A percentile compares a stretch with the other conserved stretches of the same genome.
These are phyloP conservation scores for Brettanomyces anomalus DNA, from an alignment of 805 yeast genomes.

Conservation along the genomic window DNA sequence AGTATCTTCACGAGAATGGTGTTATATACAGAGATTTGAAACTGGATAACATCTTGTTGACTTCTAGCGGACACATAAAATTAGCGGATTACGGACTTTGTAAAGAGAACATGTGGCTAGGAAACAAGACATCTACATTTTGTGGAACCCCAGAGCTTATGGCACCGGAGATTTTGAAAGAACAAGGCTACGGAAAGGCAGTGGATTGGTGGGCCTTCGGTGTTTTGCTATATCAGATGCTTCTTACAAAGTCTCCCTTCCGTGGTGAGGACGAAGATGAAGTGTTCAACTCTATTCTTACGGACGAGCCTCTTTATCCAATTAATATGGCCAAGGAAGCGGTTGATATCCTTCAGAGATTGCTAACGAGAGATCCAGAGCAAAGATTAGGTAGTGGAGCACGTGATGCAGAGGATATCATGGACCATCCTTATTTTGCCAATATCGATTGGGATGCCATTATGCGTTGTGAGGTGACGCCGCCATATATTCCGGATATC, in stretches of 20 bases:
- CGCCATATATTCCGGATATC: slow-evolving; percentile 87
- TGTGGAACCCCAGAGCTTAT: slow-evolving; percentile 99
- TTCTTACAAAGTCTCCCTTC: slow-evolving; percentile 92
- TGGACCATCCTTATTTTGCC: slow-evolving; percentile 90
- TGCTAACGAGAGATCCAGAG: slow-evolving; percentile 81
- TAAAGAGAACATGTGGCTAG: slow-evolving; percentile 63
- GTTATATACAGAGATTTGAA: slow-evolving; percentile 95
- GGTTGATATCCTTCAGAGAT: slow-evolving; percentile 84
- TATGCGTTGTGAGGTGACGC: slow-evolving; percentile 56
- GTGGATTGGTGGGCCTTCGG: slow-evolving; percentile 99
- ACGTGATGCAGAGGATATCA: slow-evolving; percentile 84
- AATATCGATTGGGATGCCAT: slow-evolving; percentile 89
- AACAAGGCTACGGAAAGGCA: slow-evolving; percentile 84
- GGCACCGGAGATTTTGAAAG: slow-evolving; percentile 97
- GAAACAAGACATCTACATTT: slow-evolving; percentile 83
- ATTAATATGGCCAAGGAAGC: slow-evolving; percentile 96
- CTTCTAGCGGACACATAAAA: slow-evolving; percentile 89
- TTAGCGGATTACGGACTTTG: slow-evolving; percentile 97
- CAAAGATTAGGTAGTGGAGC: slow-evolving; percentile 81
- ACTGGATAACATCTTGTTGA: slow-evolving; percentile 84
- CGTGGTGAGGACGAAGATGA: slow-evolving; percentile 87
- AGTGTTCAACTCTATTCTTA: slow-evolving; percentile 89
- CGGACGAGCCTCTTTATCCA: slow-evolving; percentile 95
- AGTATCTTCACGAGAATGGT: slow-evolving; percentile 91
- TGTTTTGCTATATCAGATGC: slow-evolving; percentile 91